Conservation (phyloP, 176 grass and related monocot genomes). For the Zea luxurians region DNA sequence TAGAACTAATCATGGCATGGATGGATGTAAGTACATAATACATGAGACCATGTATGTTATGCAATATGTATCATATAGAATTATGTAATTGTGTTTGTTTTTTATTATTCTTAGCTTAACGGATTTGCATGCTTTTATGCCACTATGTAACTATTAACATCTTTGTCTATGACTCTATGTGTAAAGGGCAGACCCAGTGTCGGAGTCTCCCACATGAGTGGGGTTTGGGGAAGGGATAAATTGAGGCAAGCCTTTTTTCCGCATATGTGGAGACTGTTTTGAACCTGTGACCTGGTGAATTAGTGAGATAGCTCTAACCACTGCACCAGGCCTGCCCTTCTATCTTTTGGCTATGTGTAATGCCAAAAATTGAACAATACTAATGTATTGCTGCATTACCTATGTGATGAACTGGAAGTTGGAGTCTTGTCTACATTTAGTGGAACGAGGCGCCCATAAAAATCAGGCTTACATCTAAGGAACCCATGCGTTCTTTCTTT, state of each 20-base stretch:
- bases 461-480: slow-evolving; percentile 1
- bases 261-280: too few species aligned
- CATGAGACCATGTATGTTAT: neutral
- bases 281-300: too few species aligned
- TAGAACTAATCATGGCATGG: slow-evolving; percentile 6
- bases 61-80: neutral
- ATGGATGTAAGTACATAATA: slow-evolving; percentile 21
- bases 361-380: slow-evolving; percentile 5
- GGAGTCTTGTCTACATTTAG: slow-evolving; percentile 14
- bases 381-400: neutral
- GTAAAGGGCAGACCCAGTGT: neutral
- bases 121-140: slow-evolving; percentile 8
- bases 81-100: neutral
- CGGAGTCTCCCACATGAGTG: too few species aligned
- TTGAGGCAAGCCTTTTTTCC: too few species aligned
- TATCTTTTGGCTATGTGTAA: neutral
- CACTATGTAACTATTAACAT: neutral
- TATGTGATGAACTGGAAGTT: slow-evolving; percentile 24
- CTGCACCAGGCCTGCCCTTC: too few species aligned
- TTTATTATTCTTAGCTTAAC: slow-evolving; percentile 5
- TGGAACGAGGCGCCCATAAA: slow-evolving; percentile 7
- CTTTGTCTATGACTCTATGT: neutral
- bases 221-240: too few species aligned
- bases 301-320: too few species aligned
- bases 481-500: neutral